Evolutionary conservation across 805 yeast species (phyloP), one percentile per base, ranked within the genome.

Genomic region (Saturnispora halmiae): DNA sequence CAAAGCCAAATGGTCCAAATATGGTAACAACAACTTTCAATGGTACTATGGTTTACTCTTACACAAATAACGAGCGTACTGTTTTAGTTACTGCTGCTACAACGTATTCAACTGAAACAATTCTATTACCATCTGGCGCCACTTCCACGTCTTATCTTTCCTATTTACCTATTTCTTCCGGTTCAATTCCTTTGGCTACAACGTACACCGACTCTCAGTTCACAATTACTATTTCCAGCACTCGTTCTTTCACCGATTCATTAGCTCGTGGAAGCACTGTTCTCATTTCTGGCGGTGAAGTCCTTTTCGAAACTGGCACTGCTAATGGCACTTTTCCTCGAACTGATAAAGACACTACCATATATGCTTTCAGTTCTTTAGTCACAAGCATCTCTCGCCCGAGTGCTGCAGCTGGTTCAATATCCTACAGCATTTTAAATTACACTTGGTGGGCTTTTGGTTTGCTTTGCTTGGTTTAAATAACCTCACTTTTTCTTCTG

Each of bases 101-200:
- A 4, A 41, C 40, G 3, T 20, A 29, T 15, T 15, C 22, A 11
- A 19, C 29, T 11, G 27, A 22, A 11, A 2, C 22, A 8, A 4
- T n/a, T 16, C 18, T 41, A 15, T 33, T 37, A 28, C 21, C 31
- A 16, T 34, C 39, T 9, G 20, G 19, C 22, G 22, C 48, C 19
- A 32, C 46, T n/a, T 18, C 29, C 2, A 15, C 21, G 8, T 10
- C 36, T 18, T 30, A 28, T 15, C 14, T 28, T 5, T 18, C 34
- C 11, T 27, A 46, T 14, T 51, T 49, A 33, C 41, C 51, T 4
- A 60, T 62, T 8, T 26, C 34, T 5, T 52, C 61, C 2, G 58
- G 58, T n/a, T 37, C 34, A 13, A 63, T 63, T 16, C 67, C 67
- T 22, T 52, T 47, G 30, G 65, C 64, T 1, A 19, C 27, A 11